These are phyloP conservation scores for Candida khao-thaluensis DNA, from an alignment of 805 yeast species.

Conservation along the genomic window DNA sequence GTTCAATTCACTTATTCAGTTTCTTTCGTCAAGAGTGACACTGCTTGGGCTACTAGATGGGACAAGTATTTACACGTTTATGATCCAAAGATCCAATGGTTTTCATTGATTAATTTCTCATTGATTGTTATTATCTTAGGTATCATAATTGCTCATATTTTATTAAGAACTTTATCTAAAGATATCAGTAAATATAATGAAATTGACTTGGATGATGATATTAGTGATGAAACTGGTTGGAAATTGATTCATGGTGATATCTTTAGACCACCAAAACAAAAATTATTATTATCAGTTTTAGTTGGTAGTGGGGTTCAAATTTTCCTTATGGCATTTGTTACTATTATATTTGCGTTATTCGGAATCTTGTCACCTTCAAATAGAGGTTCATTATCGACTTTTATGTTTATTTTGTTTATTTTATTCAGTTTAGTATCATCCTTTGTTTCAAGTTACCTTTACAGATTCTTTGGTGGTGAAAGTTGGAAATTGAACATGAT, in stretches of 20 bases:
- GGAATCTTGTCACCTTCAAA: conserved; percentile 93
- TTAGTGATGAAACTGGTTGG: conserved; percentile 96
- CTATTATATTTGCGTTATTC: conserved; percentile 78
- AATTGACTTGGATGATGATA: conserved; percentile 80
- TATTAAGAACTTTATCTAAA: conserved; percentile 74
- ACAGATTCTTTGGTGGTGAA: conserved; percentile 89
- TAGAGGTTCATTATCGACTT: conserved; percentile 90
- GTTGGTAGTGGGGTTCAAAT: conserved; percentile 89
- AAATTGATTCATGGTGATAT: conserved; percentile 94
- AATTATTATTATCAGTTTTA: conserved; percentile 71
- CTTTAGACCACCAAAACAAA: conserved; percentile 75
- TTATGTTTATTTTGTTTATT: conserved; percentile 81
- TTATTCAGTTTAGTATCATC: conserved; percentile 82
- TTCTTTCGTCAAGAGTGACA: conserved; percentile 61
- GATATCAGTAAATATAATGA: conserved; percentile 90
- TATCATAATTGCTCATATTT: conserved; percentile 72
- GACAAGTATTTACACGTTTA: conserved; percentile 90
- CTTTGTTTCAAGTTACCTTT: conserved; percentile 78
- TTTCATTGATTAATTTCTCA: conserved; percentile 83
- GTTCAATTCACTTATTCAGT: conserved; percentile 89
- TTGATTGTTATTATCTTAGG: conserved; percentile 76
- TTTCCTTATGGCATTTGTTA: conserved; percentile 68
- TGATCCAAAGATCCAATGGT: conserved; percentile 95
- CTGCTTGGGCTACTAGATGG: conserved; percentile 98
- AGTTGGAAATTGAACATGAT: conserved; percentile 85